Conservation (phyloP, 176 grass and related monocot genomes). For the Musa troglodytarum region DNA sequence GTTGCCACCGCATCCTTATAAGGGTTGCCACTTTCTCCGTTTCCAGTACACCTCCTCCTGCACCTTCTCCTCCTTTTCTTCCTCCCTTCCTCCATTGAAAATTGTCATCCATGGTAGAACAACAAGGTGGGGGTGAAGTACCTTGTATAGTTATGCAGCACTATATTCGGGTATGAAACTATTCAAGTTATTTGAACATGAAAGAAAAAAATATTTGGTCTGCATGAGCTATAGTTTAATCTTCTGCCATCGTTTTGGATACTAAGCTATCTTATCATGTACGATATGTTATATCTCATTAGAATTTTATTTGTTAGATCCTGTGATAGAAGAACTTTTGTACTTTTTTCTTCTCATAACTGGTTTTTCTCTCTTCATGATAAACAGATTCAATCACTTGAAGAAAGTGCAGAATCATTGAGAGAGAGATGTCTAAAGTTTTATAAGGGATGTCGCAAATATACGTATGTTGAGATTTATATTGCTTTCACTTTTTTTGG, state of each 20-base stretch:
- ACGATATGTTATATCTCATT: not conserved
- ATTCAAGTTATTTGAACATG: not conserved
- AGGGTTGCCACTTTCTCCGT: no score
- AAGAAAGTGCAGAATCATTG: constrained; percentile 74
- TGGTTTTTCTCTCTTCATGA: constrained; percentile 1
- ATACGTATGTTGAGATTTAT: constrained; percentile 59
- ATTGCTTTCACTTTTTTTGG: not conserved
- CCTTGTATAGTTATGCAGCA: no score
- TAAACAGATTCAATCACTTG: constrained; percentile 86
- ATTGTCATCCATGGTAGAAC: no score
- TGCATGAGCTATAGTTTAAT: not conserved
- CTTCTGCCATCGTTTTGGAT: not conserved
- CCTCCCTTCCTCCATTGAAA: no score
- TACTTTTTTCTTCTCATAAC: constrained; percentile 9
- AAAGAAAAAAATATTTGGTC: not conserved
- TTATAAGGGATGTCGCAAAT: constrained; percentile 96
- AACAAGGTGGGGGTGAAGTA: no score
- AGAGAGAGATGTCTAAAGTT: constrained; percentile 94
- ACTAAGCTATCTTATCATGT: not conserved
- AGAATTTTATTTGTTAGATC: not conserved
- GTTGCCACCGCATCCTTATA: no score
- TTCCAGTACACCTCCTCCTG: no score
- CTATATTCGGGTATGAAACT: no score
- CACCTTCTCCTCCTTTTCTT: no score
- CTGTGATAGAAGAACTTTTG: not conserved